Conservation (phyloP, 2,329 filamentous ascomycete species). For the Aspergillus sclerotialis region DNA sequence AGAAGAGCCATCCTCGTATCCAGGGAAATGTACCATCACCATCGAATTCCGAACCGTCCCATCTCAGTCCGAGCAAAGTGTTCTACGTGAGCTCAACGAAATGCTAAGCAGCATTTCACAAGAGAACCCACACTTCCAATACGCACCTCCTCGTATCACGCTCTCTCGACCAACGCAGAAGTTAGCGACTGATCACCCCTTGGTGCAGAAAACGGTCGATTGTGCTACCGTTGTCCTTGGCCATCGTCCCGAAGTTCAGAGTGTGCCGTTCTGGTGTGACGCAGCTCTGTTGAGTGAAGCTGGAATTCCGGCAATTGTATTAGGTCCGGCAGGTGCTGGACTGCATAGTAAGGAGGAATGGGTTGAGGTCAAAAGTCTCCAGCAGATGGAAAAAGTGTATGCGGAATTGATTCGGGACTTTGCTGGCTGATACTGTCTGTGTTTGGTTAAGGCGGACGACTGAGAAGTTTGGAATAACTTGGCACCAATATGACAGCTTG, state of each 20-base stretch:
- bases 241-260: slow-evolving; percentile 15
- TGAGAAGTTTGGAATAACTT: too few relatives aligned
- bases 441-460: too few relatives aligned
- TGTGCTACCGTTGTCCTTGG: slow-evolving; percentile 22
- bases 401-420: slow-evolving; percentile 13
- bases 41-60: slow-evolving; percentile 46
- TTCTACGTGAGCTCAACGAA: slow-evolving; percentile 31
- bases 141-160: slow-evolving; percentile 30
- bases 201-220: slow-evolving; percentile 28
- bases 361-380: slow-evolving; percentile 40
- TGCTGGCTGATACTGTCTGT: too few relatives aligned
- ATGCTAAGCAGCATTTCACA: slow-evolving; percentile 29
- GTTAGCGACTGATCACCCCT: slow-evolving; percentile 35
- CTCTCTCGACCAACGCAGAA: slow-evolving; percentile 40
- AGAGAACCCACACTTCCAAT: slow-evolving; percentile 34
- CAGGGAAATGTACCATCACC: slow-evolving; percentile 41
- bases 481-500: too few relatives aligned
- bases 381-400: slow-evolving; percentile 21
- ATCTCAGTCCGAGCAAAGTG: slow-evolving; percentile 33
- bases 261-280: slow-evolving; percentile 44
- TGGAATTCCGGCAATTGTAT: slow-evolving; percentile 43
- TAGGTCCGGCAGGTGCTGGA: slow-evolving; percentile 43
- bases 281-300: slow-evolving; percentile 41
- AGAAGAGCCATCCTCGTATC: slow-evolving; percentile 48
- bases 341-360: slow-evolving; percentile 47